Base-by-base conservation (phyloP, 257 asterid species). In the Plectranthus barbatus region DNA sequence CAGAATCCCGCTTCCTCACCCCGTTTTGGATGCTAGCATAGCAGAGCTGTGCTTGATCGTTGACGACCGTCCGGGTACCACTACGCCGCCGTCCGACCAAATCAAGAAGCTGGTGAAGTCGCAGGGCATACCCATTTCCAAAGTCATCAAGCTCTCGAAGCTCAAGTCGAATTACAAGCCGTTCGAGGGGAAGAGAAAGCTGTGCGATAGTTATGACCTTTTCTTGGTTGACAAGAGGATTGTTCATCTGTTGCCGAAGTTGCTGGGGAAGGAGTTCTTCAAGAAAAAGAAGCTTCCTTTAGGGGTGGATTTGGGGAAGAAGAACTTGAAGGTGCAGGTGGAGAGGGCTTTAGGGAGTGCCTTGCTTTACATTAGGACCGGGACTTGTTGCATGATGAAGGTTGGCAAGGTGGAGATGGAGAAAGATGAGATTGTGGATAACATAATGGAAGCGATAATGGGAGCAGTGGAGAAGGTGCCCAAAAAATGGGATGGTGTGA, bases 251-350 rank as follows among this genome's bases (percentile, higher is more conserved):
- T 72, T 89, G 73, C 99, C 97, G 8, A 92, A 80, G 86, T 74
- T 92, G 70, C 11, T 89, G 19, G 99, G 96, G 1, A 88, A 84
- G 76, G 72, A 71, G 60, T 86, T 92, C 57, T 92, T 86, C 72
- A 76, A 76, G 86, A 89, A 86, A 36, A 92, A 83, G 90, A 92
- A 92, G 78, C 55, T 92, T 63, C 97, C 99, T n/a, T 51, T 89
- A 24, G 87, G 89, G 1, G 84, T 92, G 20, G 97, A 92, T 47
- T 63, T 92, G 79, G 56, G 79, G 1, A 83, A 75, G 61, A 85
- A 76, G 74, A 84, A 81, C 67, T 71, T 87, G 87, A 86, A 80
- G 70, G 48, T 9, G 67, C 95, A 85, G 54, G 84, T 86, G 18
- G 94, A 83, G 76, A 85, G 80, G 81, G 91, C 81, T 53, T 65